A percentile compares a stretch with the other conserved stretches of the same genome.
phyloP scores from a whole-genome alignment of 2,329 filamentous ascomycete species.

The Aspergillus sp. region DNA sequence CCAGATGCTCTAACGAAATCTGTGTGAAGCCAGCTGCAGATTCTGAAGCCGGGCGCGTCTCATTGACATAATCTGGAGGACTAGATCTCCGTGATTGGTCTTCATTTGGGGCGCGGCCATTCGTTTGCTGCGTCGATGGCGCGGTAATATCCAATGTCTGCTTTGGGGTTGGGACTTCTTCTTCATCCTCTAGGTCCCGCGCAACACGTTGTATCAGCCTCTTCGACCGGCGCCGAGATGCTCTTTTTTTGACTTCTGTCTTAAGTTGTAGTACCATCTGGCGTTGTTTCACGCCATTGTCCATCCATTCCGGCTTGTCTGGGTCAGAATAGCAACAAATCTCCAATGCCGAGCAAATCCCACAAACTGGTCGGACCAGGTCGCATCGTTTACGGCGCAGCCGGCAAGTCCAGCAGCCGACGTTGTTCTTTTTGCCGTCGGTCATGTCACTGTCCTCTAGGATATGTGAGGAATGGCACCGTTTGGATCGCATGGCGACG shows the following conservation, averaged over 20 bases:
- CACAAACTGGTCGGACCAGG: slow-evolving; percentile 54
- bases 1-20: background rate
- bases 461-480: background rate
- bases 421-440: background rate
- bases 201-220: background rate
- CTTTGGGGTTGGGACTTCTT: background rate
- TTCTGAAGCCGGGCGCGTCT: background rate
- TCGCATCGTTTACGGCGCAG: slow-evolving; percentile 64
- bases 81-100: background rate
- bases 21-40: background rate
- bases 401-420: slow-evolving; percentile 59
- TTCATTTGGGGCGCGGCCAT: background rate
- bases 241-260: slow-evolving; percentile 57
- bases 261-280: slow-evolving; percentile 57
- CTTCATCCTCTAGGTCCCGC: background rate
- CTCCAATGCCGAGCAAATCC: slow-evolving; percentile 52
- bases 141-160: too few relatives aligned
- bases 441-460: background rate
- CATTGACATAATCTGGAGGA: background rate
- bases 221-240: slow-evolving; percentile 42
- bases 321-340: slow-evolving; percentile 58
- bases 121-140: background rate
- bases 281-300: slow-evolving; percentile 48
- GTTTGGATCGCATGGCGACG: background rate
- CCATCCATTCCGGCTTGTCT: slow-evolving; percentile 60